These are phyloP conservation scores for Hamigera avellanea DNA, from an alignment of 495 filamentous ascomycete genomes.

Conservation along the genomic window DNA sequence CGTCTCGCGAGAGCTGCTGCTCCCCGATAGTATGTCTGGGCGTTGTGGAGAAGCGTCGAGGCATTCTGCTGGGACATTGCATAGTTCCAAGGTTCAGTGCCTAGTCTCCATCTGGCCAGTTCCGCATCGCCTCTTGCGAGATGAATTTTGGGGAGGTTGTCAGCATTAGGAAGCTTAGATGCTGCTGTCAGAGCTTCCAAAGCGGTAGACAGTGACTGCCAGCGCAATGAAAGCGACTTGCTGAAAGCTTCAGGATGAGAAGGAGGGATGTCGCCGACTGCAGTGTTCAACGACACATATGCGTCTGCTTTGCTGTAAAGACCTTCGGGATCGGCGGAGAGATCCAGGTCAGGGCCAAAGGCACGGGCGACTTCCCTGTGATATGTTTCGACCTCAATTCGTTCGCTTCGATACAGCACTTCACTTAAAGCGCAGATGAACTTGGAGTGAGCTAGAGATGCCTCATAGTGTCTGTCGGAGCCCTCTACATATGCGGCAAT, in stretches of 20 bases:
- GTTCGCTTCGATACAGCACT: conserved; percentile 38
- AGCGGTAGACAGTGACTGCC: conserved; percentile 37
- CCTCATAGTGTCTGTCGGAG: conserved; percentile 38
- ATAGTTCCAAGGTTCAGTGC: conserved; percentile 33
- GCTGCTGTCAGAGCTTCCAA: conserved; percentile 40
- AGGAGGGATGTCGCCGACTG: conserved; percentile 23
- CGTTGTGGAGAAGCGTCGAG: conserved; percentile 44
- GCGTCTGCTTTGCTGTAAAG: conserved; percentile 49
- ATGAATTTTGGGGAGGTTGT: conserved; percentile 49
- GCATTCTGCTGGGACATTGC: conserved; percentile 34
- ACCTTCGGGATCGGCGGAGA: conserved; percentile 33
- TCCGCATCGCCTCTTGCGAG: conserved; percentile 51
- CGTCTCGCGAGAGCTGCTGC: conserved; percentile 36
- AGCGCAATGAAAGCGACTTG: conserved; percentile 25
- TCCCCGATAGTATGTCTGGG: conserved; percentile 53
- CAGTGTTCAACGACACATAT: conserved; percentile 40
- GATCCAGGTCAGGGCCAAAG: conserved; percentile 29
- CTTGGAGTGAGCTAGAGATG: conserved; percentile 37
- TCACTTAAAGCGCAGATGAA: conserved; percentile 43
- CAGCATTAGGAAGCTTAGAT: conserved; percentile 35
- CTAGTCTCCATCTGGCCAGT: conserved; percentile 44
- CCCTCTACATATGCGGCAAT: conserved; percentile 33
- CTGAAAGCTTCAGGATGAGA: conserved; percentile 14
- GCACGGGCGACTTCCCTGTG: conserved; percentile 31
- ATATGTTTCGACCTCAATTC: conserved; percentile 38